Evolutionary conservation across 768 basidiomycete species (phyloP), one percentile per base, ranked within the genome.

Genomic region (Omphalotus guepiniiformis): DNA sequence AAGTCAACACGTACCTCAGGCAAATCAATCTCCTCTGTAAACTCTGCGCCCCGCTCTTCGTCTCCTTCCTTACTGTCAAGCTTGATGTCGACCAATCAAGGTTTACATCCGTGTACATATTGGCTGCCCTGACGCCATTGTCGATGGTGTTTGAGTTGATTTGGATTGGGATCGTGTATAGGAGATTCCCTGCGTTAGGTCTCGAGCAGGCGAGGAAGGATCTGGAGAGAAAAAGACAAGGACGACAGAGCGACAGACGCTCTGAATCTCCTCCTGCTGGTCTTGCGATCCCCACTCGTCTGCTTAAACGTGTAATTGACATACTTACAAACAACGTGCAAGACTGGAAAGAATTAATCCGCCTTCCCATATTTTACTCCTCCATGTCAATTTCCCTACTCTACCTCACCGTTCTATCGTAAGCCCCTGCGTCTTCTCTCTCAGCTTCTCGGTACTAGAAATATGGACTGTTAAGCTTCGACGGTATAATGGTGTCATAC

Each of bases 401-500:
- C 0, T 76, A 75, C 48, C 58, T 76, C 28, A 73, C 72, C 0
- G 72, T 71, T 1, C 62, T 70, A 3, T 65, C 61, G 55, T 63
- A 29, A 13, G 53, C 25, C 11, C n/a, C 50, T n/a, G 5, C 32
- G 12, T 37, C 4, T 30, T 21, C 25, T 52, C 55, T 52, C 25
- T 48, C 49, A 29, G n/a, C 23, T 43, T 36, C 11, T 28, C 34
- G 18, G 3, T 8, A 5, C 15, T 7, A 5, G 5, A n/a, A 13
- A n/a, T 9, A 18, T 25, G 42, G n/a, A 21, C 23, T 37, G 9
- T 15, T n/a, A 15, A 66, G 65, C 21, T 78, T 79, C 52, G 78
- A 80, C 53, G 76, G 76, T 5, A 75, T 69, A 2, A 72, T 80
- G 73, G 58, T 80, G 18, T 60, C 67, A 1, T 80, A 70, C 57